phyloP scores from a whole-genome alignment of 768 basidiomycete genomes.

The Agrocybe praecox region DNA sequence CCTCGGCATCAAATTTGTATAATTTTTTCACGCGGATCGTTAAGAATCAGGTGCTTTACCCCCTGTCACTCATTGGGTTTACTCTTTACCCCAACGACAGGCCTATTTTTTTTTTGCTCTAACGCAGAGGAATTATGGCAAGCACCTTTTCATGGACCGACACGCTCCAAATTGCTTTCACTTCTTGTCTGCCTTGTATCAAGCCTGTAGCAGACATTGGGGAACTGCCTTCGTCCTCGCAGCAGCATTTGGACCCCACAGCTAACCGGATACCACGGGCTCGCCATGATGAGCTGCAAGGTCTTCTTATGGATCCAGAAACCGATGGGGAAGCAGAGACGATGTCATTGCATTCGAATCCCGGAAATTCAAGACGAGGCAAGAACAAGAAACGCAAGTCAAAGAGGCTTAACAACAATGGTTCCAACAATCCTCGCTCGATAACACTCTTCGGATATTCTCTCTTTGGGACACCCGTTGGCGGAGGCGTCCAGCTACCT shows the following conservation, averaged over 20 bases:
- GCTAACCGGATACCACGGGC: slow-evolving; percentile 37
- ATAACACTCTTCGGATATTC: slow-evolving; percentile 69
- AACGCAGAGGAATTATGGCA: slow-evolving; percentile 25
- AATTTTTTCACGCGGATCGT: not conserved
- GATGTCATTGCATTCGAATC: slow-evolving; percentile 68
- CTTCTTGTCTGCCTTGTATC: slow-evolving; percentile 64
- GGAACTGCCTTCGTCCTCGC: slow-evolving; percentile 14
- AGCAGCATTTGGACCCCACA: slow-evolving; percentile 28
- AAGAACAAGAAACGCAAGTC: slow-evolving; percentile 28
- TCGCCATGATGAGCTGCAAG: slow-evolving; percentile 39
- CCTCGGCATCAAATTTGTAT: not conserved
- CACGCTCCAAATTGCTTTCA: slow-evolving; percentile 55
- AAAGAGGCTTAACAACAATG: slow-evolving; percentile 27
- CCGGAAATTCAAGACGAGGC: slow-evolving; percentile 34
- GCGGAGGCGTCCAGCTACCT: slow-evolving; percentile 50
- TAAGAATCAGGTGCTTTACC: slow-evolving; percentile 1
- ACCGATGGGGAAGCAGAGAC: slow-evolving; percentile 62
- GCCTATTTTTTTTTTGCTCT: not conserved
- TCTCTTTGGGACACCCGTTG: slow-evolving; percentile 48
- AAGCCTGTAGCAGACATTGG: slow-evolving; percentile 21
- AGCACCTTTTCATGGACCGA: slow-evolving; percentile 61
- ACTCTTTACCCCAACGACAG: not conserved
- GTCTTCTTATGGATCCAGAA: slow-evolving; percentile 36
- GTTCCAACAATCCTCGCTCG: slow-evolving; percentile 20
- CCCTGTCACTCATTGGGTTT: not conserved